A percentile compares a stretch with the other conserved stretches of the same genome.
Evolutionary conservation across 2,329 filamentous ascomycete species (phyloP).

Genomic region (Stachybotrys echinatus): DNA sequence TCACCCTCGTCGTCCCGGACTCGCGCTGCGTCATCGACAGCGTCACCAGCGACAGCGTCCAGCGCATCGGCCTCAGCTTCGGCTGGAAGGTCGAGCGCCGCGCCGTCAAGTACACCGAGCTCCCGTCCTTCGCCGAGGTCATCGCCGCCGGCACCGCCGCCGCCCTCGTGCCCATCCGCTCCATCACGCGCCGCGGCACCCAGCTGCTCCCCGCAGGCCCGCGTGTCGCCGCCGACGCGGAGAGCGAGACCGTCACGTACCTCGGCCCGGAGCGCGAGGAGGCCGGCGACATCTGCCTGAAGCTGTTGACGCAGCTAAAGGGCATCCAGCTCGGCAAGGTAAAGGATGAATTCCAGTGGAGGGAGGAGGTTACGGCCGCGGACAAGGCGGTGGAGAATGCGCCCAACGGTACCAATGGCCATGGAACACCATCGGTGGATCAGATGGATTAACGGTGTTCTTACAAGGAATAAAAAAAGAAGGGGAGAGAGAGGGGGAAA

Average conservation of each 20-base stretch:
- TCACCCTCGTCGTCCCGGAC: constrained; percentile 81
- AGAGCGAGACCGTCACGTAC: constrained; percentile 48
- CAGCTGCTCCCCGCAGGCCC: constrained; percentile 24
- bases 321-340: constrained; percentile 80
- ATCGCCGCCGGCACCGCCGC: constrained; percentile 91
- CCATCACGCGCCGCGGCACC: constrained; percentile 65
- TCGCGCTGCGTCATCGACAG: constrained; percentile 83
- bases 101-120: constrained; percentile 57
- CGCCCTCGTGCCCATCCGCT: constrained; percentile 84
- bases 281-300: constrained; percentile 66
- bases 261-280: constrained; percentile 54
- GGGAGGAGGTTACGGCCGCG: constrained; percentile 37
- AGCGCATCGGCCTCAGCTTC: constrained; percentile 68
- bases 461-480: constrained; percentile 1
- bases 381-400: constrained; percentile 36
- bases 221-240: constrained; percentile 30
- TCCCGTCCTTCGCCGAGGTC: constrained; percentile 60
- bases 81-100: constrained; percentile 83
- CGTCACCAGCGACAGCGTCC: constrained; percentile 76
- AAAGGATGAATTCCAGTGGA: constrained; percentile 74
- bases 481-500: background rate
- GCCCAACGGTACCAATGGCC: constrained; percentile 10
- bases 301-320: constrained; percentile 71
- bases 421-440: constrained; percentile 21
- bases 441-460: constrained; percentile 21